Conservation (phyloP, 306 rosid species). For the Corylus americana region DNA sequence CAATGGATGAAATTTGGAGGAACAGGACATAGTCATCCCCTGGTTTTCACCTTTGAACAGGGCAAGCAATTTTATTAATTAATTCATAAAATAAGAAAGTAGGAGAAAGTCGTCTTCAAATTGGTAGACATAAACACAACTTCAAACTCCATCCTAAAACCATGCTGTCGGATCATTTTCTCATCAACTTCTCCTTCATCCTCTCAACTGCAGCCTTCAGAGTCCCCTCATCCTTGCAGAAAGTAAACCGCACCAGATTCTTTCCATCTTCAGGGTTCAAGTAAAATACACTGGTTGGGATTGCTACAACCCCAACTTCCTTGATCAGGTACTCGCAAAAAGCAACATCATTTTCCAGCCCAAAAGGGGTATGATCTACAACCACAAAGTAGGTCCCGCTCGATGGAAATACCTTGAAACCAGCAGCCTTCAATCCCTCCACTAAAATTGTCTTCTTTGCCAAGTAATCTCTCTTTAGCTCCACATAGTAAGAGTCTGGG, state of each 20-base stretch:
- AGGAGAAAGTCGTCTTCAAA: not conserved
- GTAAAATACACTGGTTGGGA: conserved; percentile 90
- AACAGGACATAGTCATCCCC: not conserved
- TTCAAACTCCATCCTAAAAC: not conserved
- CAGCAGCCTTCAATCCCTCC: conserved; percentile 78
- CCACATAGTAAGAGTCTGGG: conserved; percentile 76
- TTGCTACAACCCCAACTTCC: conserved; percentile 95
- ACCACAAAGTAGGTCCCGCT: conserved; percentile 88
- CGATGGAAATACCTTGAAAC: conserved; percentile 84
- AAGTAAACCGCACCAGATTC: conserved; percentile 82
- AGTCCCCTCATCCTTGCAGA: conserved; percentile 90
- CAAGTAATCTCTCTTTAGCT: conserved; percentile 70
- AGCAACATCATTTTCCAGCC: conserved; percentile 71
- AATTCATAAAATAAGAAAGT: not conserved
- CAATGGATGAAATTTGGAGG: not conserved
- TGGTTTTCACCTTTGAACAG: no score
- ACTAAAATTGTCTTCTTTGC: conserved; percentile 80
- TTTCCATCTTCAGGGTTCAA: conserved; percentile 94
- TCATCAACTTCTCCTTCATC: conserved; percentile 79
- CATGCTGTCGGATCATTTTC: conserved; percentile 35
- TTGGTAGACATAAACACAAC: not conserved
- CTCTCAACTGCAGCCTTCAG: conserved; percentile 80
- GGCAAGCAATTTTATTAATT: not conserved
- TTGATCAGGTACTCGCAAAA: conserved; percentile 87
- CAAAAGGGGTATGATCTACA: conserved; percentile 95